Conservation (phyloP, 2,329 filamentous ascomycete genomes). For the Pseudogymnoascus sp. region DNA sequence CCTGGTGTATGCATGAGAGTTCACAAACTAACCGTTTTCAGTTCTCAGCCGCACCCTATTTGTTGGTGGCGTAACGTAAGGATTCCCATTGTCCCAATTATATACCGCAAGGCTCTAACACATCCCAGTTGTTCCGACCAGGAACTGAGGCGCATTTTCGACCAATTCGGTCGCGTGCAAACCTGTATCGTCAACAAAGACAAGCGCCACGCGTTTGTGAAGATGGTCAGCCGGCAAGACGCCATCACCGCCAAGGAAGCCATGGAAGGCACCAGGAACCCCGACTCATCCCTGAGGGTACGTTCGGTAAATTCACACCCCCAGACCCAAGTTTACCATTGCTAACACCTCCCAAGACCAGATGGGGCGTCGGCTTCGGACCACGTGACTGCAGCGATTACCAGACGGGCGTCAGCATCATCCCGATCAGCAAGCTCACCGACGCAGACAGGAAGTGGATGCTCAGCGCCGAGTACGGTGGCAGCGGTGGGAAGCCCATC, state of each 20-base stretch:
- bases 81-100: slow-evolving; percentile 23
- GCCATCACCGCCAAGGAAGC: slow-evolving; percentile 76
- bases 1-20: slow-evolving; percentile 12
- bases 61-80: slow-evolving; percentile 87
- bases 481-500: slow-evolving; percentile 76
- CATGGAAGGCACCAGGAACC: slow-evolving; percentile 72
- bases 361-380: slow-evolving; percentile 96
- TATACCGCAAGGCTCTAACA: slow-evolving; percentile 23
- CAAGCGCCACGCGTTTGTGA: slow-evolving; percentile 97
- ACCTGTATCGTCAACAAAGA: slow-evolving; percentile 98
- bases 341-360: slow-evolving; percentile 49
- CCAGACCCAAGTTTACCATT: background rate
- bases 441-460: slow-evolving; percentile 98
- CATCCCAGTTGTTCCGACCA: slow-evolving; percentile 60
- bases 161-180: slow-evolving; percentile 77
- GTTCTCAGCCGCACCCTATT: slow-evolving; percentile 93
- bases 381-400: slow-evolving; percentile 97
- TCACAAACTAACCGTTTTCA: slow-evolving; percentile 26
- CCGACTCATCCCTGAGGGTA: slow-evolving; percentile 45
- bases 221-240: slow-evolving; percentile 88
- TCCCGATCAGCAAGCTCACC: slow-evolving; percentile 85
- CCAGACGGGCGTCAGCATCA: slow-evolving; percentile 80
- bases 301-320: slow-evolving; percentile 16
- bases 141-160: slow-evolving; percentile 76
- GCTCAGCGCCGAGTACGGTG: slow-evolving; percentile 85